These are phyloP conservation scores for Talinum fruticosum DNA, from an alignment of 148 eudicot genomes.

Conservation along the genomic window DNA sequence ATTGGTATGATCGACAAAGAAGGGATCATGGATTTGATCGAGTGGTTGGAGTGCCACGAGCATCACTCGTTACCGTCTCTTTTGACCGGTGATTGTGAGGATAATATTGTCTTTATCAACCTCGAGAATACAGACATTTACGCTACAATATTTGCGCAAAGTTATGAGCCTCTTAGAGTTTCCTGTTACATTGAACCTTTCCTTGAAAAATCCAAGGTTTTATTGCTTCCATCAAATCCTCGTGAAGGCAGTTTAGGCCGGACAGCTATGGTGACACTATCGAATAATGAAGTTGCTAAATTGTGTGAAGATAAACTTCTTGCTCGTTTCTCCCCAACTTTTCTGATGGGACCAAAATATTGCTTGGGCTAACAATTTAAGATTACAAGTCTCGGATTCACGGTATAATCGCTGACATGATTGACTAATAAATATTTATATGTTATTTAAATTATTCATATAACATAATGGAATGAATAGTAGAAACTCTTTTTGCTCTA, in stretches of 20 bases:
- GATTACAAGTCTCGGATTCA: too few species aligned
- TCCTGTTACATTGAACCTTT: slow-evolving; percentile 44
- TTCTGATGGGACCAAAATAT: slow-evolving; percentile 32
- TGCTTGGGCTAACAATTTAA: neutral
- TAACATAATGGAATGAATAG: too few species aligned
- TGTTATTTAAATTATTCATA: too few species aligned
- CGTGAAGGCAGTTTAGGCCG: slow-evolving; percentile 35
- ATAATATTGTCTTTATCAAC: slow-evolving; percentile 38
- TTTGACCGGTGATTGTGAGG: slow-evolving; percentile 14
- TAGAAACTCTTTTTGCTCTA: too few species aligned
- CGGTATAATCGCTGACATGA: too few species aligned
- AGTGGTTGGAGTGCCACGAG: slow-evolving; percentile 41
- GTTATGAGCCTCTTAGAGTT: slow-evolving; percentile 26
- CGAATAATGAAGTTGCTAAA: slow-evolving; percentile 34
- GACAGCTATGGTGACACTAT: slow-evolving; percentile 47
- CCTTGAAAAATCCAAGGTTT: slow-evolving; percentile 34
- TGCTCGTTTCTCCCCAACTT: slow-evolving; percentile 35
- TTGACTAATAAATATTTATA: too few species aligned
- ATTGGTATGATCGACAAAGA: slow-evolving; percentile 33
- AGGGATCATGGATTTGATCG: slow-evolving; percentile 42
- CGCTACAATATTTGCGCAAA: slow-evolving; percentile 34
- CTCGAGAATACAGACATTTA: slow-evolving; percentile 36
- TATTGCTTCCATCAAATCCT: slow-evolving; percentile 40
- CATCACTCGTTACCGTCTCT: slow-evolving; percentile 13
- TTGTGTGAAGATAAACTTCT: slow-evolving; percentile 44